Conservation (phyloP, 805 yeast species). For the Metschnikowia aberdeeniae region DNA sequence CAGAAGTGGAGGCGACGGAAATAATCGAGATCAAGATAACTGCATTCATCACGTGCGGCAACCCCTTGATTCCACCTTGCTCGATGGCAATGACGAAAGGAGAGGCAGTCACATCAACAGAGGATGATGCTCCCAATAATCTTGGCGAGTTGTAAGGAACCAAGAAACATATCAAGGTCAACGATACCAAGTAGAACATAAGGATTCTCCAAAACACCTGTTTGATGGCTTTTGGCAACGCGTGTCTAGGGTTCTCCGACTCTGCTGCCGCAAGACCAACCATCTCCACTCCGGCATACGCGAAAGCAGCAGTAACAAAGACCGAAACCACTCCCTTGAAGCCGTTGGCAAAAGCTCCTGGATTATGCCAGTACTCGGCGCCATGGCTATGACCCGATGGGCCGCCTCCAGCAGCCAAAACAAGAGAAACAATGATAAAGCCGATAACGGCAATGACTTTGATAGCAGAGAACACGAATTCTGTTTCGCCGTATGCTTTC, state of each 20-base stretch:
- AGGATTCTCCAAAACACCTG: slow-evolving; percentile 82
- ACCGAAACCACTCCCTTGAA: slow-evolving; percentile 71
- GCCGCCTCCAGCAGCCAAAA: slow-evolving; percentile 54
- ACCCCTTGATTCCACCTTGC: slow-evolving; percentile 58
- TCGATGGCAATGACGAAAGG: slow-evolving; percentile 74
- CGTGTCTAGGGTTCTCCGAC: slow-evolving; percentile 59
- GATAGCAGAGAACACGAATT: slow-evolving; percentile 45
- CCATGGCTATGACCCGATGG: slow-evolving; percentile 53
- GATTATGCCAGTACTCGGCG: slow-evolving; percentile 54
- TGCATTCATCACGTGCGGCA: slow-evolving; percentile 64
- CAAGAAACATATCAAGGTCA: slow-evolving; percentile 55
- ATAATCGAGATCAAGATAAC: slow-evolving; percentile 60
- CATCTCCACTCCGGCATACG: slow-evolving; percentile 73
- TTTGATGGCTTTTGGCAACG: slow-evolving; percentile 71
- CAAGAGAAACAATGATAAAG: slow-evolving; percentile 45
- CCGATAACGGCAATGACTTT: slow-evolving; percentile 48
- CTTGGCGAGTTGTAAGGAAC: slow-evolving; percentile 56
- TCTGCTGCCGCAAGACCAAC: slow-evolving; percentile 78
- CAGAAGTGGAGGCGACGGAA: slow-evolving; percentile 72
- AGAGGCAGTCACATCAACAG: slow-evolving; percentile 60
- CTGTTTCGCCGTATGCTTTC: slow-evolving; percentile 54
- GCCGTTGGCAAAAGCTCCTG: slow-evolving; percentile 65
- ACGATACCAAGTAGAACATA: slow-evolving; percentile 59
- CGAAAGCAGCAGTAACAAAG: slow-evolving; percentile 74
- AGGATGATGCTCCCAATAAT: slow-evolving; percentile 46